Evolutionary conservation across 306 rosid genomes (phyloP).

Genomic region (Mimosa pudica): DNA sequence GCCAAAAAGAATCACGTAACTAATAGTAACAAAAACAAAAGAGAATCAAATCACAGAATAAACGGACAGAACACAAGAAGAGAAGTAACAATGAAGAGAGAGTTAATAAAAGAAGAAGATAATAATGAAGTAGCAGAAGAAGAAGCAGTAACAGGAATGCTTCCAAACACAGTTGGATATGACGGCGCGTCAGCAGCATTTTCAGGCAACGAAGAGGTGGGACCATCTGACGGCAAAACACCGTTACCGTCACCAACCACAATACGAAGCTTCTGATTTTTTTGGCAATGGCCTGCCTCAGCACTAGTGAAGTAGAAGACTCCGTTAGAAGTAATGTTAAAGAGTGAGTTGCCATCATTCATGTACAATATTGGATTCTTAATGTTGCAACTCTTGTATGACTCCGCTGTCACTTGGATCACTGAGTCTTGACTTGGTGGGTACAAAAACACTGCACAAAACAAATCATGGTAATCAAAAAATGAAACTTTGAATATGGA

Average conservation of each 20-base stretch:
- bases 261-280: slow-evolving; percentile 73
- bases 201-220: slow-evolving; percentile 56
- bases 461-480: not conserved
- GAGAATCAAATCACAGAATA: not conserved
- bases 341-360: slow-evolving; percentile 86
- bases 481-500: not conserved
- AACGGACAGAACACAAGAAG: slow-evolving; percentile 36
- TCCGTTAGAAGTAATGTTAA: slow-evolving; percentile 70
- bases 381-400: slow-evolving; percentile 69
- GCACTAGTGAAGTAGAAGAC: slow-evolving; percentile 83
- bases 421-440: slow-evolving; percentile 97
- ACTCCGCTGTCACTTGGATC: slow-evolving; percentile 70
- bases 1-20: not conserved
- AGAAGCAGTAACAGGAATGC: slow-evolving; percentile 65
- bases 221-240: slow-evolving; percentile 47
- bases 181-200: slow-evolving; percentile 67
- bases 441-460: slow-evolving; percentile 74
- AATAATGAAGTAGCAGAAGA: slow-evolving; percentile 39
- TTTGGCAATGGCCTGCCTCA: slow-evolving; percentile 64
- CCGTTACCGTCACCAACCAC: slow-evolving; percentile 49
- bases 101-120: slow-evolving; percentile 35
- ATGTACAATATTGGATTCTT: slow-evolving; percentile 75
- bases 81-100: slow-evolving; percentile 22
- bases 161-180: slow-evolving; percentile 71
- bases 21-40: not conserved